Conservation (phyloP, 2,329 filamentous ascomycete species). For the Akanthomyces uredinophilus region DNA sequence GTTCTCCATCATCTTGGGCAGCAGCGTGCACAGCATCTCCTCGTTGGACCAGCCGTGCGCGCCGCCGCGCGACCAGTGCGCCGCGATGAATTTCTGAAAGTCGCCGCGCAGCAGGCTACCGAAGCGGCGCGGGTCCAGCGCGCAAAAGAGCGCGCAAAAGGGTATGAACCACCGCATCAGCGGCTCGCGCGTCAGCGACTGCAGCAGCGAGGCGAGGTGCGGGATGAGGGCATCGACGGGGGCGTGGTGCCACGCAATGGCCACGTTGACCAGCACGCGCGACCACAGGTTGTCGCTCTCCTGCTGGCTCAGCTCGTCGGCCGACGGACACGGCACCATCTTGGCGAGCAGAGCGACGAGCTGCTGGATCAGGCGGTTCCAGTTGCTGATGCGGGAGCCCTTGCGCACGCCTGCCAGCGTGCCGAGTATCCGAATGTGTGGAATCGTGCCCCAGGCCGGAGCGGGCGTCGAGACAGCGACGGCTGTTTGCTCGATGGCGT, state of each 20-base stretch:
- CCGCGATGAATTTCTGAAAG: slow-evolving; percentile 78
- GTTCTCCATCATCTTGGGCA: slow-evolving; percentile 59
- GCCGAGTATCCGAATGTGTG: slow-evolving; percentile 58
- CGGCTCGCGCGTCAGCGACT: slow-evolving; percentile 57
- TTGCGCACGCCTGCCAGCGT: slow-evolving; percentile 73
- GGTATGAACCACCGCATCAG: slow-evolving; percentile 71
- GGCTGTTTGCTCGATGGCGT: slow-evolving; percentile 36
- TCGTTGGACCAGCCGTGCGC: slow-evolving; percentile 52
- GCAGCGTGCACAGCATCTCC: slow-evolving; percentile 61
- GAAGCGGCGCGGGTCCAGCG: slow-evolving; percentile 70
- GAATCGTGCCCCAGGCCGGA: slow-evolving; percentile 37
- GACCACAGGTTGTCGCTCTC: slow-evolving; percentile 49
- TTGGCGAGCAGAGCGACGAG: slow-evolving; percentile 48
- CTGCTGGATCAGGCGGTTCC: slow-evolving; percentile 59
- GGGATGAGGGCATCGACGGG: slow-evolving; percentile 76
- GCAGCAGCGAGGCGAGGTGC: slow-evolving; percentile 59
- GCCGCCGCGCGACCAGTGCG: slow-evolving; percentile 62
- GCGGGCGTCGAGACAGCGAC: slow-evolving; percentile 10
- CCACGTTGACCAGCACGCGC: slow-evolving; percentile 49
- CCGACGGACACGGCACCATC: slow-evolving; percentile 40
- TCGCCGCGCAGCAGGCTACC: slow-evolving; percentile 70
- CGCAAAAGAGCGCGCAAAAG: slow-evolving; percentile 78
- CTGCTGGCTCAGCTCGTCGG: slow-evolving; percentile 30
- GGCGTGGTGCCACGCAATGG: slow-evolving; percentile 68
- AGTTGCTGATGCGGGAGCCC: slow-evolving; percentile 67